Conservation (phyloP, 176 grass and related monocot species). For the Bothriochloa decipiens region DNA sequence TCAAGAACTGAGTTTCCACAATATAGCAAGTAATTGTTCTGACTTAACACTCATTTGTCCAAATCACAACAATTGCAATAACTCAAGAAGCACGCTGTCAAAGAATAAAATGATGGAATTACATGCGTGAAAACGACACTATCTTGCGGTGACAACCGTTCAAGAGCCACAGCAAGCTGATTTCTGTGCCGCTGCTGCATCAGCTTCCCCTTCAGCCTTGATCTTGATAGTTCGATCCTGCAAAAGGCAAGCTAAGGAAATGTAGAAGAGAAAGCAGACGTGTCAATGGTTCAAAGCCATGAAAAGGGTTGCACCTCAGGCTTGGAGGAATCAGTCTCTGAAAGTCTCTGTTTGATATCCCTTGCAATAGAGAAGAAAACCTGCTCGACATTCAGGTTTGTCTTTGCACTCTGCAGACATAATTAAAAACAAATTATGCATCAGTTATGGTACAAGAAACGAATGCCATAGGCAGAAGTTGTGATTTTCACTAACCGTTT, state of each 20-base stretch:
- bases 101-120: slow-evolving; percentile 53
- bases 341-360: slow-evolving; percentile 78
- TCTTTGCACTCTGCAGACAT: slow-evolving; percentile 74
- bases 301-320: slow-evolving; percentile 37
- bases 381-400: slow-evolving; percentile 80
- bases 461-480: slow-evolving; percentile 9
- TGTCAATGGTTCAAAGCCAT: neutral
- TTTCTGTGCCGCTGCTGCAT: slow-evolving; percentile 36
- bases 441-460: neutral
- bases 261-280: neutral
- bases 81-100: slow-evolving; percentile 35
- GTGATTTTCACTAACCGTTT: slow-evolving; percentile 60
- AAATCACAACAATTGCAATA: slow-evolving; percentile 42
- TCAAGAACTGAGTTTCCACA: slow-evolving; percentile 28
- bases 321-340: slow-evolving; percentile 63
- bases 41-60: slow-evolving; percentile 49
- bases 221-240: slow-evolving; percentile 64
- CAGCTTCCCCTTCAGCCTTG: slow-evolving; percentile 40
- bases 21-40: slow-evolving; percentile 42
- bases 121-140: slow-evolving; percentile 37
- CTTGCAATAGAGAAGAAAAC: slow-evolving; percentile 79
- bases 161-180: slow-evolving; percentile 60
- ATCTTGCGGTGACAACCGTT: slow-evolving; percentile 5
- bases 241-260: neutral
- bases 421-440: neutral